Evolutionary conservation across 345 rosid genomes (phyloP).

Genomic region (Odontarrhena argentea): DNA sequence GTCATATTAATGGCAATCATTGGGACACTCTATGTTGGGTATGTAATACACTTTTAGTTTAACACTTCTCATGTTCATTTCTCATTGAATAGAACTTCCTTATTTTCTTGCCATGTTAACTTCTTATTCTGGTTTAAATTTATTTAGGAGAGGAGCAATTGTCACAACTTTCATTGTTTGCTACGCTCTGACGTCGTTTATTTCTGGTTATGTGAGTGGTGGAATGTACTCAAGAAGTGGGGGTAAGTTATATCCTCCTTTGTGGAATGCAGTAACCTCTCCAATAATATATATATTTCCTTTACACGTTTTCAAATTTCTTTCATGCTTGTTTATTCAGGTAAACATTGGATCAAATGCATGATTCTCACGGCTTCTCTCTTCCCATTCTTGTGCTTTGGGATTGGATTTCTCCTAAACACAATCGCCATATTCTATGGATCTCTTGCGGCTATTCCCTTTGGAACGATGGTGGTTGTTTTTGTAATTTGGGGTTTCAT

Average conservation of each 20-base stretch:
- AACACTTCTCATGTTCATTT: background rate
- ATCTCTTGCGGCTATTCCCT: conserved; percentile 95
- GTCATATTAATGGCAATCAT: conserved; percentile 90
- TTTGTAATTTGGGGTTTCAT: conserved; percentile 94
- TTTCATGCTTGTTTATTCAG: conserved; percentile 42
- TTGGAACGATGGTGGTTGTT: conserved; percentile 94
- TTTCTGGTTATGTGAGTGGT: conserved; percentile 94
- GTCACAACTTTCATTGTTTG: conserved; percentile 76
- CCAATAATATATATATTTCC: background rate
- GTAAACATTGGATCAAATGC: conserved; percentile 93
- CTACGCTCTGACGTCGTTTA: conserved; percentile 92
- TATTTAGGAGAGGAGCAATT: conserved; percentile 40
- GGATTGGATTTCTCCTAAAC: conserved; percentile 85
- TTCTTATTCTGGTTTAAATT: conserved; percentile 7
- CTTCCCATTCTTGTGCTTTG: conserved; percentile 93
- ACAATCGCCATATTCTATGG: conserved; percentile 91
- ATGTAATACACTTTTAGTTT: conserved; percentile 40
- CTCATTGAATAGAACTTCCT: background rate
- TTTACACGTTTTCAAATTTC: background rate
- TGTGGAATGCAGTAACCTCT: conserved; percentile 1
- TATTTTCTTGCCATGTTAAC: conserved; percentile 6
- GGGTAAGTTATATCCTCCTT: conserved; percentile 49
- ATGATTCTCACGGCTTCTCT: conserved; percentile 96
- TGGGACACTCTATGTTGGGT: conserved; percentile 93
- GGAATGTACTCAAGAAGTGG: conserved; percentile 97